Conservation (phyloP, 202 grass and related monocot genomes). For the Bolboschoenoplectus hybrid region DNA sequence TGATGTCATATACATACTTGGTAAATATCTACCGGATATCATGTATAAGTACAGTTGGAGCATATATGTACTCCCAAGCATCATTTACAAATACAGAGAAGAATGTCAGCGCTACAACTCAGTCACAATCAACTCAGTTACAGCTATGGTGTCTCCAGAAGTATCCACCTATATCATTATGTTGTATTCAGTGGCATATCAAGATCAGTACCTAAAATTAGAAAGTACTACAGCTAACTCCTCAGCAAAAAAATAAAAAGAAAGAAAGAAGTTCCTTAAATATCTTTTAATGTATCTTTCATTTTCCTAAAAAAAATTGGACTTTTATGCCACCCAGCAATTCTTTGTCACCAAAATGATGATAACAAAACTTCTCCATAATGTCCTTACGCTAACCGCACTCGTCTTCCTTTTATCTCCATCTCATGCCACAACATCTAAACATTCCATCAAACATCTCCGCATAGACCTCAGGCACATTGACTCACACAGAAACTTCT, state of each 20-base stretch:
- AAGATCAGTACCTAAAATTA: not conserved
- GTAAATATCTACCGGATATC: not conserved
- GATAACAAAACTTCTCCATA: not conserved
- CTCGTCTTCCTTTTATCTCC: not conserved
- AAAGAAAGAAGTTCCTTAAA: not conserved
- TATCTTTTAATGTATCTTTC: not conserved
- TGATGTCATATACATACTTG: too few species aligned
- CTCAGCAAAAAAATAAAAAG: not conserved
- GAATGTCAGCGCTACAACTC: not conserved
- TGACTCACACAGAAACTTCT: constrained; percentile 42
- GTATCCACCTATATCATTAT: not conserved
- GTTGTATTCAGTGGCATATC: not conserved
- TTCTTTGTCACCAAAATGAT: not conserved
- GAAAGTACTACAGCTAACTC: not conserved
- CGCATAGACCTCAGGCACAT: constrained; percentile 52
- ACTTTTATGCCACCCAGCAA: not conserved
- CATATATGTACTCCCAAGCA: too few species aligned
- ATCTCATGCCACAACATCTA: not conserved
- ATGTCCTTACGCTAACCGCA: constrained; percentile 21
- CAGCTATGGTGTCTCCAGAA: not conserved
- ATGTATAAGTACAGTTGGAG: not conserved
- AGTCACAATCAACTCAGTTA: not conserved
- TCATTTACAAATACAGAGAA: not conserved
- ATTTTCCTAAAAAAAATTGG: not conserved
- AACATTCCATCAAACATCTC: not conserved